Evolutionary conservation across 805 yeast genomes (phyloP), one percentile per base, ranked within the genome.

Genomic region (Candida khao-thaluensis): DNA sequence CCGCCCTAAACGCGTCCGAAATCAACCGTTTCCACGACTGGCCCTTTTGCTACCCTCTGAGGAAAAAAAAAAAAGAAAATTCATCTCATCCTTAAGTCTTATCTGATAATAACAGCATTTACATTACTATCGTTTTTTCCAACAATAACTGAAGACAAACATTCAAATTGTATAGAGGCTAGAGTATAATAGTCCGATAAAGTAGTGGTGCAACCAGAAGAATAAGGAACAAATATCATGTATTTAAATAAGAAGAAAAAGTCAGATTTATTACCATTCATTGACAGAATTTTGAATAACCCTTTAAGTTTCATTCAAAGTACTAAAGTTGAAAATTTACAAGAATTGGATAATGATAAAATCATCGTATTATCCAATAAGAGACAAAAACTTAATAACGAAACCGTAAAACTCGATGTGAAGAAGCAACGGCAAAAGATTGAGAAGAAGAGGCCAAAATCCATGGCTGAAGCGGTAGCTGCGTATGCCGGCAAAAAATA

Each of bases 401-500:
- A 18, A 12, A 28, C 7, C 16, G 10, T 8, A 11, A 32, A 26
- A 21, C 7, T 14, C 48, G 50, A 34, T 17, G 35, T 22, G 7
- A 24, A 32, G 33, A 29, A 33, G 15, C 9, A 35, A 35, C 12
- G 20, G 27, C 28, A 30, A 17, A 28, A 30, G 35, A 9, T 35
- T 32, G 31, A 41, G 43, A 45, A 50, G 43, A 44, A 23, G 27
- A 60, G 65, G 49, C 76, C 77, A 10, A 66, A 53, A 41, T 71
- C 78, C 14, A 64, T 75, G 73, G 80, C 79, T 7, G 81, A 75
- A 53, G 82, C 82, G 7, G 74, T 79, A 21, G 79, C 79, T 9
- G 70, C 75, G 6, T 76, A 76, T 52, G 69, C 81, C 1, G 79
- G 80, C 20, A 76, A 75, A 41, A 72, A 68, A 49, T 77, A 75